Evolutionary conservation across 345 rosid genomes (phyloP).

Genomic region (Rhodomyrtus tomentosa): DNA sequence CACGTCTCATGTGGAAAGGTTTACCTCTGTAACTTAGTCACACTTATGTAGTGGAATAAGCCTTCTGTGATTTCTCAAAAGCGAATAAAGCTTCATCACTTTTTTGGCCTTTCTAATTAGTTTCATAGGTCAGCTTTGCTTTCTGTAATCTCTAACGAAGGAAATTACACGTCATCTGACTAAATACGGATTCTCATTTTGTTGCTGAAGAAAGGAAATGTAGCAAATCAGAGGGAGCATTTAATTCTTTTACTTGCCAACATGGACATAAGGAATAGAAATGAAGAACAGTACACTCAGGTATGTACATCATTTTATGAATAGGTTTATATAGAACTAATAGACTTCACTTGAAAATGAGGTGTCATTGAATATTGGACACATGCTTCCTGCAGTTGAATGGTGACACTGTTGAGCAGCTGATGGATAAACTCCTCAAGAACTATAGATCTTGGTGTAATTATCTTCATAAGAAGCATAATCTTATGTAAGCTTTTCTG

Average conservation of each 20-base stretch:
- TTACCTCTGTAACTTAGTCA: not conserved
- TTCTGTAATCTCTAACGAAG: not conserved
- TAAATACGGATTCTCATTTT: not conserved
- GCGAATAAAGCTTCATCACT: not conserved
- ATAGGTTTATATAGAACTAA: not conserved
- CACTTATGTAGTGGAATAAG: not conserved
- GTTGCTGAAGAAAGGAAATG: slow-evolving; percentile 85
- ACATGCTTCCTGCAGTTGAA: slow-evolving; percentile 44
- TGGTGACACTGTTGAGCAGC: slow-evolving; percentile 23
- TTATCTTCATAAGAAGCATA: slow-evolving; percentile 40
- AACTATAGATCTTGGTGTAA: slow-evolving; percentile 91
- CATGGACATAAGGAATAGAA: slow-evolving; percentile 51
- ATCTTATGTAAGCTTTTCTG: slow-evolving; percentile 32
- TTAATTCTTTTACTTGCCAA: slow-evolving; percentile 86
- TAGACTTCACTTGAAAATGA: not conserved
- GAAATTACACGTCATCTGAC: not conserved
- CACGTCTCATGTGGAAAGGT: not conserved
- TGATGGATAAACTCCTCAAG: slow-evolving; percentile 63
- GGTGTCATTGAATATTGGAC: slow-evolving; percentile 9
- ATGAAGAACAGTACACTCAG: slow-evolving; percentile 20
- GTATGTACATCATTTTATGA: slow-evolving; percentile 9
- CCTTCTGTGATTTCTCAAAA: fast-evolving
- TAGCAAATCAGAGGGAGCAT: slow-evolving; percentile 98
- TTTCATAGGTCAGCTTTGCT: not conserved
- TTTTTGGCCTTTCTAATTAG: not conserved